Evolutionary conservation across 1,284 basidiomycete genomes (phyloP).

Genomic region (Meira miltonrushii): DNA sequence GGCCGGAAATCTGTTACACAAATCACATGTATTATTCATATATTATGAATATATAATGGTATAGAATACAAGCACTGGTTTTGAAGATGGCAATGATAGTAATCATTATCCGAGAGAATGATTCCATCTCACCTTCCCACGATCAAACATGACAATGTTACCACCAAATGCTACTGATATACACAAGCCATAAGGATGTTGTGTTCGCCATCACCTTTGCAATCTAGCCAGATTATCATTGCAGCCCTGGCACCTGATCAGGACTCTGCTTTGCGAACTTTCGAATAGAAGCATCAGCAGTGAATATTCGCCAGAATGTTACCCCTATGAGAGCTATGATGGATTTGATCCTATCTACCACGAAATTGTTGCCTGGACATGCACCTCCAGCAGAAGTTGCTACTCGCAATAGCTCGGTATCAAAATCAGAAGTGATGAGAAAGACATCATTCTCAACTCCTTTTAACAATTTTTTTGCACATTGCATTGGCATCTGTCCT

Average conservation of each 20-base stretch:
- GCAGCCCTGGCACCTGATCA: background rate
- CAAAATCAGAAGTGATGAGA: slow-evolving; percentile 46
- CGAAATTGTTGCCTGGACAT: slow-evolving; percentile 30
- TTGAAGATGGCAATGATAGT: too few relatives aligned
- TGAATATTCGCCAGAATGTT: slow-evolving; percentile 33
- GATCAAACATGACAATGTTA: background rate
- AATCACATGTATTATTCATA: too few relatives aligned
- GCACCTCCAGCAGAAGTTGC: slow-evolving; percentile 27
- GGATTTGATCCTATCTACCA: slow-evolving; percentile 28
- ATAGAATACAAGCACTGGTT: too few relatives aligned
- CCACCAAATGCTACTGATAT: background rate
- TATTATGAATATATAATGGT: too few relatives aligned
- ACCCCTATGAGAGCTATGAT: slow-evolving; percentile 31
- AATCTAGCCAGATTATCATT: background rate
- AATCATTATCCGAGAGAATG: too few relatives aligned
- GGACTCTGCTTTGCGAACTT: background rate
- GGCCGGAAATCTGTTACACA: too few relatives aligned
- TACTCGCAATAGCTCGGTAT: slow-evolving; percentile 37
- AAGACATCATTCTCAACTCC: slow-evolving; percentile 55
- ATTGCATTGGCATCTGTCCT: slow-evolving; percentile 64
- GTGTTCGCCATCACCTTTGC: background rate
- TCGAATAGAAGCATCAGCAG: background rate
- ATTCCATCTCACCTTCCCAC: too few relatives aligned
- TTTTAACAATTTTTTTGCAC: slow-evolving; percentile 63
- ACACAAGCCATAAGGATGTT: background rate